Evolutionary conservation across 2,329 filamentous ascomycete species (phyloP), one percentile per base, ranked within the genome.

Genomic region (Penicillium freii): DNA sequence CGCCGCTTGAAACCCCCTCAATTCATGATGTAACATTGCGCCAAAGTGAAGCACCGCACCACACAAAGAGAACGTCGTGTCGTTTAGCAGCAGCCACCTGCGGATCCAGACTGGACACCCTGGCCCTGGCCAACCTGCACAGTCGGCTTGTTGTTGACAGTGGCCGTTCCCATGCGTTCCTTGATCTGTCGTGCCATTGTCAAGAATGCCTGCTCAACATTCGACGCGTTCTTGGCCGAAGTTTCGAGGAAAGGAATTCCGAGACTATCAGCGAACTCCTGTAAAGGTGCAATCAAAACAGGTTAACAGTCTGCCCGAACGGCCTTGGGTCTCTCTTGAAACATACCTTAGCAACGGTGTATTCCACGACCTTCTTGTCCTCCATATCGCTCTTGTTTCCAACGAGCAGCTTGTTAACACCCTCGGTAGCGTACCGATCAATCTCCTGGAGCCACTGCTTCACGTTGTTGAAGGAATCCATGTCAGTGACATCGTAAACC

Each of bases 301-400:
- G 33, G 56, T 68, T 56, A 62, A 49, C 39, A 29, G 15, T 34
- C 51, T 33, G 13, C 4, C 34, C 33, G 8, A 29, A 13, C 17
- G 6, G 39, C 5, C 5, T 2, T 23, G 19, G 6, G 5, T 27
- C 11, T 15, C 13, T 40, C 7, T 6, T 5, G 10, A n/a, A 40
- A 71, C 84, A 60, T 82, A 97, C 94, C 91, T 99, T 99, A 69
- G 94, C 94, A 68, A 97, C 94, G 64, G 92, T 96, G 86, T 99
- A 99, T 79, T 99, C 94, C 62, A 99, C 94, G 40, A 97, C 94
- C 84, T 97, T 99, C 90, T 99, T 99, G 82, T 99, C 94, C 59
- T 93, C 87, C 92, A 99, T 97, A 90, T 99, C 94, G 81, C 92
- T 96, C 89, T 99, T 99, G 89, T 99, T 99, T 74, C 94, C 94